Percentiles rank a stretch among this genome's conserved stretches.
These are phyloP conservation scores for Cercospora citrullina DNA, from an alignment of 2,329 filamentous ascomycete genomes.

Conservation along the genomic window DNA sequence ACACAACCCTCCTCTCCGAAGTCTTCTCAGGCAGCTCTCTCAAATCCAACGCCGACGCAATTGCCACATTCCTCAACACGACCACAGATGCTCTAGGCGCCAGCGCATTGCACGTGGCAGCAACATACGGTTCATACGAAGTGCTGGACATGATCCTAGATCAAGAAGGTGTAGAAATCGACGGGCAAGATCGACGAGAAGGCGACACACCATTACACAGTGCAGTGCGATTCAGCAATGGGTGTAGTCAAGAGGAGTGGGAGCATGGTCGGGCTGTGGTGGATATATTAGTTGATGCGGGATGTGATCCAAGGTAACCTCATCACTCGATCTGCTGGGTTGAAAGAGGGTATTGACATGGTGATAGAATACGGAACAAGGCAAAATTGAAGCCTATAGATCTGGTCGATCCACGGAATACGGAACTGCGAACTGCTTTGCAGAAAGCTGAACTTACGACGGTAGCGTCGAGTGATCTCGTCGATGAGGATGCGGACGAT, in stretches of 20 bases:
- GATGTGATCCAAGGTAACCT: constrained; percentile 58
- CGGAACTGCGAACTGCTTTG: constrained; percentile 61
- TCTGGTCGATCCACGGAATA: constrained; percentile 71
- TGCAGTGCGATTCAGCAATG: constrained; percentile 75
- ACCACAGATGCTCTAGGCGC: constrained; percentile 85
- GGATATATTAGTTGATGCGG: constrained; percentile 80
- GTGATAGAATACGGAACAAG: constrained; percentile 62
- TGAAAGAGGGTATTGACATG: neutral
- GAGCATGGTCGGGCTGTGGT: constrained; percentile 66
- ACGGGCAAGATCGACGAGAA: constrained; percentile 69
- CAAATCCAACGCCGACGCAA: constrained; percentile 56
- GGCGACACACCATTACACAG: constrained; percentile 78
- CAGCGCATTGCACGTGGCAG: constrained; percentile 86
- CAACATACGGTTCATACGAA: constrained; percentile 81
- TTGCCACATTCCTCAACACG: constrained; percentile 78
- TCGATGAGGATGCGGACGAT: constrained; percentile 50
- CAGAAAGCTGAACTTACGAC: constrained; percentile 69
- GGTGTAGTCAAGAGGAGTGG: constrained; percentile 62
- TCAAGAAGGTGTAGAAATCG: constrained; percentile 81
- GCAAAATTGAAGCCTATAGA: constrained; percentile 70
- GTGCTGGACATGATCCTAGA: constrained; percentile 80
- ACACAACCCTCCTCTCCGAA: constrained; percentile 78
- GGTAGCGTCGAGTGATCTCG: constrained; percentile 49
- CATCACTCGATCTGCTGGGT: neutral
- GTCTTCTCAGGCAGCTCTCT: constrained; percentile 59